Evolutionary conservation across 352 stramenopile genomes (phyloP), one percentile per base, ranked within the genome.

Genomic region (Globisporangium paddicum): DNA sequence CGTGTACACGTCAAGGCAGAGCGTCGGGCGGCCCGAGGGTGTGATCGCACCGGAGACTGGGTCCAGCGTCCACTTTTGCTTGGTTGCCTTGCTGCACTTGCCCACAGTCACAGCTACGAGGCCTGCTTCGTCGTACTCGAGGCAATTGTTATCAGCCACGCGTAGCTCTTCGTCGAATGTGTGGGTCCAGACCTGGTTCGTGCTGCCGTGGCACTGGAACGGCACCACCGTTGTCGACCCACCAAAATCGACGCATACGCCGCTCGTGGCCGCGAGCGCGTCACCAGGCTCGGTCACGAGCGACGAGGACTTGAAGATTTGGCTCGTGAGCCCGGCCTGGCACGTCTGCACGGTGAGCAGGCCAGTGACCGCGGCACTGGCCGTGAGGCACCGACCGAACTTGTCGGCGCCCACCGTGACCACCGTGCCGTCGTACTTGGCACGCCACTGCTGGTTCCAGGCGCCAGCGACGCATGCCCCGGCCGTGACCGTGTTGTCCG

Each of bases 1-100:
- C 28, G 18, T 34, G 2, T 5, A 5, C 9, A 55, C 10, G 8
- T 55, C 48, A 9, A 55, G 48, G 13, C 48, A 55, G 5, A 35
- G 19, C 28, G 19, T n/a, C n/a, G 3, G 18, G 25, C 19, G 49
- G 49, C 4, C n/a, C n/a, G n/a, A n/a, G n/a, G n/a, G n/a, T n/a
- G n/a, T n/a, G n/a, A n/a, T n/a, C n/a, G n/a, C n/a, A n/a, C n/a
- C n/a, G n/a, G 49, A 44, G n/a, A 55, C n/a, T 11, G 44, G 7
- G 16, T 19, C 44, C 10, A 66, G 35, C 8, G 50, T 32, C 59
- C 59, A 65, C 25, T 65, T 47, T 32, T 65, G 59, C 32, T 60
- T 60, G 44, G 30, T 32, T 1, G 42, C 50, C 9, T 53, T 53
- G 5, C n/a, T 56, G 51, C 59, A 61, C 19, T 54, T 59, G 23